Evolutionary conservation across 176 grass and related monocot species (phyloP), one percentile per base, ranked within the genome.

Genomic region (Juncus effusus): DNA sequence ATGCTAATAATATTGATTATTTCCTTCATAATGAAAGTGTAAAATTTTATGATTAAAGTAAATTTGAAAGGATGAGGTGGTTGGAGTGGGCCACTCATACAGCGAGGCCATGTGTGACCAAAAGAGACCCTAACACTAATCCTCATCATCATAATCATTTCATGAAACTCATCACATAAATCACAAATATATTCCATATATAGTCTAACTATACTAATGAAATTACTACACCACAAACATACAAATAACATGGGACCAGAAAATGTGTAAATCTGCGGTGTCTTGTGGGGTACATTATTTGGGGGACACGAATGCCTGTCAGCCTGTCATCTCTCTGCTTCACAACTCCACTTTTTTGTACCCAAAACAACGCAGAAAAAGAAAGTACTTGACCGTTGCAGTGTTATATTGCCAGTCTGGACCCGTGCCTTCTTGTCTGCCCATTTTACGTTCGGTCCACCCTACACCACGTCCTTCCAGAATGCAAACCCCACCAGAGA

Each of bases 81-180:
- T 53, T 42, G 13, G 12, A 13, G 38, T 55, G 13, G 54, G 69
- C 4, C 39, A 40, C 1, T 9, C 38, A 15, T 60, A 72, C 69
- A 72, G 69, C 69, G 15, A 72, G 54, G 54, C 69, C 69, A 72
- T 72, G 69, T 72, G 69, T 19, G 42, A 38, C 38, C 69, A 72
- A 72, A 19, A 5, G n/a, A 60, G 38, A 53, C 40, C 69, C 6
- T 47, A 47, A 9, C 9, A 6, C 9, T 47, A 41, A 53, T 49
- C 13, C 51, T 72, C 68, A 71, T 59, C 67, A 72, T 72, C 53
- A 36, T 40, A 10, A 16, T n/a, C 49, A 12, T 59, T 36, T 72
- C 56, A 45, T 42, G 5, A 42, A 72, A 56, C 40, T 10, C 15
- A 42, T 40, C 13, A 4, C 63, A 28, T 10, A 3, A 4, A 41